Percentiles rank a stretch among this genome's conserved stretches.
Evolutionary conservation across 208 protist genomes (phyloP).

Genomic region (Leishmania tropica): DNA sequence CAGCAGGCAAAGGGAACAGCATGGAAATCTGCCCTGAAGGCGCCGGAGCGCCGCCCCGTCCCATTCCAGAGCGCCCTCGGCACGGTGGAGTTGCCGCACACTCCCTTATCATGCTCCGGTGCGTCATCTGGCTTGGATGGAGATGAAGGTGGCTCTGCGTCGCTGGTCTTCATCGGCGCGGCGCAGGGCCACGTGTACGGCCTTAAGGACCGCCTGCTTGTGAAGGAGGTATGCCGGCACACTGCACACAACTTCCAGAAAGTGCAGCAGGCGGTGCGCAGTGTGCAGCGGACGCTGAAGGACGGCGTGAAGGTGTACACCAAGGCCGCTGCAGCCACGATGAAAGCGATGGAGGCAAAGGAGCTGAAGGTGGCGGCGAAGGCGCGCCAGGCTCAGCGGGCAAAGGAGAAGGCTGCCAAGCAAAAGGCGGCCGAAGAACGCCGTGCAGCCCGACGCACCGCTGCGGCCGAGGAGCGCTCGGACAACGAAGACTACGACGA

Average conservation of each 20-base stretch:
- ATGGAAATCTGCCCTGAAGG: constrained; percentile 67
- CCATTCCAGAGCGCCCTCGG: constrained; percentile 45
- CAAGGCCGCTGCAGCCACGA: constrained; percentile 36
- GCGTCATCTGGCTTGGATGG: constrained; percentile 15
- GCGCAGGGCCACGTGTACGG: constrained; percentile 70
- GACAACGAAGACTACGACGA: constrained; percentile 28
- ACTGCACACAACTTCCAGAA: constrained; percentile 44
- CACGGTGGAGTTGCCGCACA: constrained; percentile 63
- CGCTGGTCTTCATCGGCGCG: constrained; percentile 54
- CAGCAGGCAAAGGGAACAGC: constrained; percentile 18
- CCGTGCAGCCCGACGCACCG: constrained; percentile 25
- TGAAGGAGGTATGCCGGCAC: constrained; percentile 53
- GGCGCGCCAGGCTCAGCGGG: constrained; percentile 20
- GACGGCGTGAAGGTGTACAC: constrained; percentile 38
- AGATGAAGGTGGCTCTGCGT: constrained; percentile 20
- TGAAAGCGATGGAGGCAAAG: constrained; percentile 43
- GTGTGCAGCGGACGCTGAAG: constrained; percentile 46
- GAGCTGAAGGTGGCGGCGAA: constrained; percentile 47
- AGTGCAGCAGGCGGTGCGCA: constrained; percentile 42
- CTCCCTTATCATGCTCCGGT: constrained; percentile 37
- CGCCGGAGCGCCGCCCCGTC: constrained; percentile 42
- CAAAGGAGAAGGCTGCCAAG: constrained; percentile 50
- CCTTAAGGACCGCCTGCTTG: constrained; percentile 48
- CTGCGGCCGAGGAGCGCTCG: constrained; percentile 27
- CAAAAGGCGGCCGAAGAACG: constrained; percentile 36